Percentiles rank a stretch among this genome's conserved stretches.
Conservation (phyloP, 139 green algal species). For the Picochlorum sp. region DNA sequence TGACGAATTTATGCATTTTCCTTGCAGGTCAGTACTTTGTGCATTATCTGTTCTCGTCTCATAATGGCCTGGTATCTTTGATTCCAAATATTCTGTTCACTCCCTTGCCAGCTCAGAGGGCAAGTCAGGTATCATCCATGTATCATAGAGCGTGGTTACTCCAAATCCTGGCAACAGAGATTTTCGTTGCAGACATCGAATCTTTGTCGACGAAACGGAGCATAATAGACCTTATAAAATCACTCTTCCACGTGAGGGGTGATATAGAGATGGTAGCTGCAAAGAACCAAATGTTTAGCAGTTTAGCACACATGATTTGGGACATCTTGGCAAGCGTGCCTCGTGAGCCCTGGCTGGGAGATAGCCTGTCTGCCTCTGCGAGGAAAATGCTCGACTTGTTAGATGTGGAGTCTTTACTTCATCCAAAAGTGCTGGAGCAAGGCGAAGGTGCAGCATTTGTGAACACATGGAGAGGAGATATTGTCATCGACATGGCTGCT, state of each 20-base stretch:
- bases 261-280: not conserved
- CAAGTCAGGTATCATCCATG: conserved; percentile 16
- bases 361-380: not conserved
- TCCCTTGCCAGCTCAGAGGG: conserved; percentile 6
- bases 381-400: conserved; percentile 27
- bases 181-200: conserved; percentile 16
- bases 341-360: conserved; percentile 16
- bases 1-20: too few relatives aligned
- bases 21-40: conserved; percentile 18
- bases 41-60: conserved; percentile 22
- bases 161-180: conserved; percentile 27
- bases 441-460: conserved; percentile 17
- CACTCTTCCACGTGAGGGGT: not conserved
- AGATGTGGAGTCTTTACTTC: conserved; percentile 21
- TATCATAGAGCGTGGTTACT: conserved; percentile 43
- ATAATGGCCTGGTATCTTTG: conserved; percentile 13
- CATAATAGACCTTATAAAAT: not conserved
- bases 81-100: conserved; percentile 17
- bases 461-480: conserved; percentile 12
- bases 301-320: conserved; percentile 16
- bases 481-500: conserved; percentile 27
- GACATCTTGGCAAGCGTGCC: not conserved
- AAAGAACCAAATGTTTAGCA: not conserved
- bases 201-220: not conserved
- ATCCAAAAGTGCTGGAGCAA: not conserved